These are phyloP conservation scores for Allium cepa DNA, from an alignment of 106 monocot species.

Conservation along the genomic window DNA sequence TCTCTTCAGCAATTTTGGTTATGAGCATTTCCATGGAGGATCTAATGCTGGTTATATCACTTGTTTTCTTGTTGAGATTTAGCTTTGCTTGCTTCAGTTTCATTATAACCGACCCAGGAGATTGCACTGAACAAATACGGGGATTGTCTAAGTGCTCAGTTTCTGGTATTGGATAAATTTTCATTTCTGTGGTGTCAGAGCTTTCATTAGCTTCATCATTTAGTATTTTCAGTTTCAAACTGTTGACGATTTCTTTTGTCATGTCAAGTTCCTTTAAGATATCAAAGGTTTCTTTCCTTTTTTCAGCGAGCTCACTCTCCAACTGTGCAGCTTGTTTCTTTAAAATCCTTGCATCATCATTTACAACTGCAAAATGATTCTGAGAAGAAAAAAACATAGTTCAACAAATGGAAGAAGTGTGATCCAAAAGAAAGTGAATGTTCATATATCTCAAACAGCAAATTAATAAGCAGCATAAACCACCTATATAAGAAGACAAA, in stretches of 20 bases:
- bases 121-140: conserved; percentile 26
- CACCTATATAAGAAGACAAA: too few relatives aligned
- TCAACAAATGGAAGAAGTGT: too few relatives aligned
- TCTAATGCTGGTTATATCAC: conserved; percentile 45
- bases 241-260: conserved; percentile 54
- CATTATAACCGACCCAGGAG: conserved; percentile 38
- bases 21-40: conserved; percentile 40
- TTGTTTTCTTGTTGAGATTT: conserved; percentile 56
- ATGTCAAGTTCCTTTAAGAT: conserved; percentile 72
- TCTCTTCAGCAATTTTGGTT: conserved; percentile 56
- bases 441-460: too few relatives aligned
- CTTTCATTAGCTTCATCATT: conserved; percentile 24
- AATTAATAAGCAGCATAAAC: too few relatives aligned
- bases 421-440: too few relatives aligned
- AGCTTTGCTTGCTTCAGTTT: conserved; percentile 72
- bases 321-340: conserved; percentile 50
- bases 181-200: conserved; percentile 5
- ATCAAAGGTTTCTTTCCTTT: conserved; percentile 73
- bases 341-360: conserved; percentile 25
- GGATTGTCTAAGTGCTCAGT: conserved; percentile 23
- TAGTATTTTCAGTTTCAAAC: conserved; percentile 46
- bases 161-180: conserved; percentile 23
- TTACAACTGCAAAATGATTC: conserved; percentile 15
- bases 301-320: conserved; percentile 74
- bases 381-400: conserved; percentile 1